Evolutionary conservation across 345 rosid genomes (phyloP).

Genomic region (Heritiera fomes): DNA sequence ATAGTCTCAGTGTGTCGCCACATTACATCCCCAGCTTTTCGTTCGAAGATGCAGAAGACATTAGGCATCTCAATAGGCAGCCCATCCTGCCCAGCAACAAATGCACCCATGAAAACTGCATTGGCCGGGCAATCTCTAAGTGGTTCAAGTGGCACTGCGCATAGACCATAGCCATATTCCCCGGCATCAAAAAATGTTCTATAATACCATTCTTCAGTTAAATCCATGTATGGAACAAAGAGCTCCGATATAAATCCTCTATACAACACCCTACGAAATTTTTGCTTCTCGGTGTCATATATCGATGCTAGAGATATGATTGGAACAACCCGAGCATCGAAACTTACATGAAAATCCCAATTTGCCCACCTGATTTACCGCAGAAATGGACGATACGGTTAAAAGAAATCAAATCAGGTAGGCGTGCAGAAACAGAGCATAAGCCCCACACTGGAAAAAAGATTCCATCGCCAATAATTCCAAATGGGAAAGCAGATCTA

Average conservation of each 20-base stretch:
- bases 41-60: slow-evolving; percentile 55
- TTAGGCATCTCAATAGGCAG: slow-evolving; percentile 36
- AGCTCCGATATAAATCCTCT: slow-evolving; percentile 52
- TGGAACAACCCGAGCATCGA: slow-evolving; percentile 49
- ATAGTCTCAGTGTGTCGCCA: slow-evolving; percentile 50
- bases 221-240: slow-evolving; percentile 60
- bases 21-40: slow-evolving; percentile 52
- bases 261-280: slow-evolving; percentile 46
- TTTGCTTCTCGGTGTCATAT: slow-evolving; percentile 42
- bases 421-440: background rate
- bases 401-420: background rate
- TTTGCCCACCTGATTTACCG: slow-evolving; percentile 51
- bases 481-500: background rate
- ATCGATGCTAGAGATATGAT: slow-evolving; percentile 53
- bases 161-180: slow-evolving; percentile 50
- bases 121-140: slow-evolving; percentile 51
- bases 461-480: no score
- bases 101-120: slow-evolving; percentile 46
- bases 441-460: background rate
- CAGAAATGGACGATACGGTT: background rate
- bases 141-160: slow-evolving; percentile 46
- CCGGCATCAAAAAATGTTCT: slow-evolving; percentile 47
- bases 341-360: slow-evolving; percentile 59
- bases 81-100: slow-evolving; percentile 42
- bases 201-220: slow-evolving; percentile 49